Conservation (phyloP, 169 alveolate genomes). For the Cyclospora cayetanensis region DNA sequence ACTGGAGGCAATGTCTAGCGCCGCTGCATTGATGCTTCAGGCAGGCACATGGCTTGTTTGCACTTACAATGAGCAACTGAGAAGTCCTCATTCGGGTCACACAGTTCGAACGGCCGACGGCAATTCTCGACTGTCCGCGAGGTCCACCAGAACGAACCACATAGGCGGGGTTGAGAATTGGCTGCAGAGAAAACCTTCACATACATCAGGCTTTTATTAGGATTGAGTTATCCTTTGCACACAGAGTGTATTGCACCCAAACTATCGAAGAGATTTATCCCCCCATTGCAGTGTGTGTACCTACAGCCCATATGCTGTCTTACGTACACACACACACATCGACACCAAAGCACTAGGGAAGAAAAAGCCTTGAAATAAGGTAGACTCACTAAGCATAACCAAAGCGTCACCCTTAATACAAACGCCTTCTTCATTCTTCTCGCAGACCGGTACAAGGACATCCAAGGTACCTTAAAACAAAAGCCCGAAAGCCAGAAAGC, state of each 20-base stretch:
- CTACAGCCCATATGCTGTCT: too few species aligned
- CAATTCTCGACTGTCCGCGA: not conserved
- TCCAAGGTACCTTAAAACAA: conserved; percentile 8
- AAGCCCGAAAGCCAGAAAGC: conserved; percentile 18
- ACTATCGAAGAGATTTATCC: too few species aligned
- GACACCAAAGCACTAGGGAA: too few species aligned
- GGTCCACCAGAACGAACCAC: not conserved
- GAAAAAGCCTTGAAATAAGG: too few species aligned
- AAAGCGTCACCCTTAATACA: not conserved
- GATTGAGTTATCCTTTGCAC: too few species aligned
- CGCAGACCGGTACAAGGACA: not conserved
- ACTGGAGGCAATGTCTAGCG: not conserved
- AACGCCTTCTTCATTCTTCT: conserved; percentile 17
- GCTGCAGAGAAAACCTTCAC: too few species aligned
- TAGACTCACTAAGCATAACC: not conserved
- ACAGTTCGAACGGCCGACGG: not conserved
- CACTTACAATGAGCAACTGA: not conserved
- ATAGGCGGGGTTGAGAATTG: not conserved
- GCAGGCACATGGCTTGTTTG: not conserved
- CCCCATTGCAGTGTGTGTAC: too few species aligned
- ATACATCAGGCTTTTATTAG: too few species aligned
- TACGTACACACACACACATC: too few species aligned
- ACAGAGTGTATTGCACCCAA: too few species aligned
- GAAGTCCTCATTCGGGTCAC: not conserved
- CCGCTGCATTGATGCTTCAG: not conserved